These are phyloP conservation scores for Ascosphaera pollenicola DNA, from an alignment of 2,329 filamentous ascomycete genomes.

Conservation along the genomic window DNA sequence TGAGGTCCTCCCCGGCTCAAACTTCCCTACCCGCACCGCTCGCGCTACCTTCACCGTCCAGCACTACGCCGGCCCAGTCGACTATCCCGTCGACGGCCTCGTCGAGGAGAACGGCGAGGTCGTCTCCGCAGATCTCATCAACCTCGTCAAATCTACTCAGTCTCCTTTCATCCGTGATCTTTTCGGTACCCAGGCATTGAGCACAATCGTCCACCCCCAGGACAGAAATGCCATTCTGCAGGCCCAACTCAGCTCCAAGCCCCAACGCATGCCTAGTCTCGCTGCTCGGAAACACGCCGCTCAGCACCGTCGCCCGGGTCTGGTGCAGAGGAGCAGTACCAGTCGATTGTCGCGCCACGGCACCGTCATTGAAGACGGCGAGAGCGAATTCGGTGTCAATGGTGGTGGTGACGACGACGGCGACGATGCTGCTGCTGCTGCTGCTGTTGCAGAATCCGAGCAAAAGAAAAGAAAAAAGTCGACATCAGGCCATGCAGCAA, in stretches of 20 bases:
- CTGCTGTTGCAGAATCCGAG: constrained; percentile 10
- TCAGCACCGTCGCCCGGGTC: constrained; percentile 13
- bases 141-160: constrained; percentile 70
- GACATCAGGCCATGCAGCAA: constrained; percentile 2
- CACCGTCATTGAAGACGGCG: not conserved
- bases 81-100: constrained; percentile 70
- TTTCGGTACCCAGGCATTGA: constrained; percentile 87
- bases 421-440: constrained; percentile 8
- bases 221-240: constrained; percentile 85
- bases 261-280: constrained; percentile 77
- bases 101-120: constrained; percentile 93
- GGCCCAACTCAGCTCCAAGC: constrained; percentile 88
- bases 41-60: constrained; percentile 70
- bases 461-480: constrained; percentile 15
- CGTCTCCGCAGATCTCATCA: constrained; percentile 88
- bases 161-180: constrained; percentile 75
- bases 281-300: constrained; percentile 49
- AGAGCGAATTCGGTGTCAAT: not conserved
- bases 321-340: constrained; percentile 5
- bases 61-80: constrained; percentile 91
- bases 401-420: constrained; percentile 3
- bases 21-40: constrained; percentile 66
- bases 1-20: constrained; percentile 62
- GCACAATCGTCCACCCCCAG: constrained; percentile 80
- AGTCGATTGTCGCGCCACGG: not conserved